Conservation (phyloP, 805 yeast species). For the Candida stauntonica region DNA sequence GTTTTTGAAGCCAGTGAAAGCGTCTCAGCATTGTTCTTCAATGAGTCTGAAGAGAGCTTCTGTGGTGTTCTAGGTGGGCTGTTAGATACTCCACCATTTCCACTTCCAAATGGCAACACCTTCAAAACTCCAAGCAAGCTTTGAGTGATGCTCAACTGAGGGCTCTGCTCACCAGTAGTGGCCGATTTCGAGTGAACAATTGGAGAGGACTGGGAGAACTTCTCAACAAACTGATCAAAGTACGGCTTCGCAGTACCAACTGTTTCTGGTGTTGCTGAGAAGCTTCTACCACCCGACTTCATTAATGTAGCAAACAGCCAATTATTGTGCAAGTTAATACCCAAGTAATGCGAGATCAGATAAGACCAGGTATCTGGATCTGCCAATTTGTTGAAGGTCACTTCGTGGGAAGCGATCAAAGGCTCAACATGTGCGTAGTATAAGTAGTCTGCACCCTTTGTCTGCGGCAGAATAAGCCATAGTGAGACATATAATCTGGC, state of each 20-base stretch:
- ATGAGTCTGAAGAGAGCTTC: conserved; percentile 1
- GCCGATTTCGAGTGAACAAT: no score
- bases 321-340: conserved; percentile 5
- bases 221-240: conserved; percentile 12
- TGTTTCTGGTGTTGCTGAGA: not conserved
- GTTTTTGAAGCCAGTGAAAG: not conserved
- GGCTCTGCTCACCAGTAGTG: not conserved
- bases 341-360: conserved; percentile 4
- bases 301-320: no score
- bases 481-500: conserved; percentile 42
- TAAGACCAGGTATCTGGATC: conserved; percentile 8
- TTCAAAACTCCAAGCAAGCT: conserved; percentile 12
- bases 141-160: conserved; percentile 4
- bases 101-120: conserved; percentile 2
- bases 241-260: conserved; percentile 1
- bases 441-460: conserved; percentile 41
- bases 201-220: conserved; percentile 1
- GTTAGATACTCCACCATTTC: not conserved
- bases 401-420: conserved; percentile 32
- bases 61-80: not conserved
- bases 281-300: not conserved
- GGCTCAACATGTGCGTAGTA: conserved; percentile 37
- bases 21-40: not conserved
- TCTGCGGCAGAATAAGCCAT: conserved; percentile 58
- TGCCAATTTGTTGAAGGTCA: conserved; percentile 5